A percentile compares a stretch with the other conserved stretches of the same genome.
These are phyloP conservation scores for Eucalyptus victrix DNA, from an alignment of 345 rosid species.

Conservation along the genomic window DNA sequence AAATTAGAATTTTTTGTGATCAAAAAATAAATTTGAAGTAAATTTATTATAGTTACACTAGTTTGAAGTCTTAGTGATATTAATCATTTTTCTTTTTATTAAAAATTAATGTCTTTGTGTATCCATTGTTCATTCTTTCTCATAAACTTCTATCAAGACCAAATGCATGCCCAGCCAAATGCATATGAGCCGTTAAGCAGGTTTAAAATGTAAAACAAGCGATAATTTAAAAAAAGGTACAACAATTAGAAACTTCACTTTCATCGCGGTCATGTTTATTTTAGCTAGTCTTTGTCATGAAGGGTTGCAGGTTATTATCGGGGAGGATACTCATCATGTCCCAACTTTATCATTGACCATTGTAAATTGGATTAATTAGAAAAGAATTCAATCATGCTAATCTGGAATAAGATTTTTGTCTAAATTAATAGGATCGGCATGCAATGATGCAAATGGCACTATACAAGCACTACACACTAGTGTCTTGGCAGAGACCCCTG, in stretches of 20 bases:
- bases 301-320: not conserved
- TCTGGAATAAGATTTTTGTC: not conserved
- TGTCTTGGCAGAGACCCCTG: not conserved
- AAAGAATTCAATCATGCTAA: not conserved
- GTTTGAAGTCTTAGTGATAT: too few species aligned
- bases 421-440: not conserved
- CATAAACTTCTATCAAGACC: not conserved
- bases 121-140: not conserved
- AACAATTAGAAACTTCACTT: not conserved
- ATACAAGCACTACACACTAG: not conserved
- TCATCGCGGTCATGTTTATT: accelerated
- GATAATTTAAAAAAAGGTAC: accelerated
- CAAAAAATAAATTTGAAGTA: too few species aligned
- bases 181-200: not conserved
- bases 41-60: too few species aligned
- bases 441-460: not conserved
- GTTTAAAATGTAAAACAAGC: not conserved
- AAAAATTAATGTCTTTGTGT: not conserved
- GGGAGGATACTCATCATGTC: accelerated
- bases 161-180: not conserved
- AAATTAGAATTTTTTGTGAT: too few species aligned
- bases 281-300: not conserved
- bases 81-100: too few species aligned
- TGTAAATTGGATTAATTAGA: not conserved
- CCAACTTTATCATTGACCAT: accelerated